A percentile compares a stretch with the other conserved stretches of the same genome.
Conservation (phyloP, 257 asterid species). For the Salvia rosmarinus region DNA sequence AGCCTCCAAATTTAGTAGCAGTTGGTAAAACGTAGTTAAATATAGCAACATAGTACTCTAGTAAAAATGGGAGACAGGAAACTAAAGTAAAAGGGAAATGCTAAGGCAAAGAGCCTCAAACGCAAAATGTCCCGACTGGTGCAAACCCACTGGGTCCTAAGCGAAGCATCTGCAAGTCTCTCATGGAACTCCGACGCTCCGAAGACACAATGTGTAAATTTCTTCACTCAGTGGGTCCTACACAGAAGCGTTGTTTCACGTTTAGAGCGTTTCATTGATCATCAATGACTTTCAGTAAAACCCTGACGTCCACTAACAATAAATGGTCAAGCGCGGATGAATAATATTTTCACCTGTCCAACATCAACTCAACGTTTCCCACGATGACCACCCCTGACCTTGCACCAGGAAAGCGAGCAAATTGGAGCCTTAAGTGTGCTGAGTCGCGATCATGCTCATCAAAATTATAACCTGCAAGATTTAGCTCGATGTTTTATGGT, state of each 20-base stretch:
- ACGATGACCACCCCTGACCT: conserved; percentile 62
- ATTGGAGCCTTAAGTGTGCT: conserved; percentile 54
- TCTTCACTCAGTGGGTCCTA: conserved; percentile 50
- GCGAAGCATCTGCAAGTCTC: conserved; percentile 32
- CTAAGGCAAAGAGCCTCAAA: conserved; percentile 30
- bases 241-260: conserved; percentile 55
- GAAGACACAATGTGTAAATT: conserved; percentile 32
- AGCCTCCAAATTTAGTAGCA: conserved; percentile 27
- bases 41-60: conserved; percentile 28
- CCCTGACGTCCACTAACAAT: conserved; percentile 39
- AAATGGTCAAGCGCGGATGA: conserved; percentile 45
- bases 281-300: conserved; percentile 29
- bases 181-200: conserved; percentile 39
- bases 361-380: conserved; percentile 51
- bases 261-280: conserved; percentile 46
- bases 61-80: conserved; percentile 25
- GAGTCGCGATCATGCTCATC: conserved; percentile 68
- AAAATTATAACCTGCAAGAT: conserved; percentile 72
- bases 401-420: conserved; percentile 69
- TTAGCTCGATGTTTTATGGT: conserved; percentile 47
- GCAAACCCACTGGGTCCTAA: conserved; percentile 42
- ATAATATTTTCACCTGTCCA: conserved; percentile 65
- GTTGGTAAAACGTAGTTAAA: conserved; percentile 38
- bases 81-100: conserved; percentile 27
- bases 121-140: conserved; percentile 12